Evolutionary conservation across 2,329 filamentous ascomycete genomes (phyloP), one percentile per base, ranked within the genome.

Genomic region (Boeremia exigua): DNA sequence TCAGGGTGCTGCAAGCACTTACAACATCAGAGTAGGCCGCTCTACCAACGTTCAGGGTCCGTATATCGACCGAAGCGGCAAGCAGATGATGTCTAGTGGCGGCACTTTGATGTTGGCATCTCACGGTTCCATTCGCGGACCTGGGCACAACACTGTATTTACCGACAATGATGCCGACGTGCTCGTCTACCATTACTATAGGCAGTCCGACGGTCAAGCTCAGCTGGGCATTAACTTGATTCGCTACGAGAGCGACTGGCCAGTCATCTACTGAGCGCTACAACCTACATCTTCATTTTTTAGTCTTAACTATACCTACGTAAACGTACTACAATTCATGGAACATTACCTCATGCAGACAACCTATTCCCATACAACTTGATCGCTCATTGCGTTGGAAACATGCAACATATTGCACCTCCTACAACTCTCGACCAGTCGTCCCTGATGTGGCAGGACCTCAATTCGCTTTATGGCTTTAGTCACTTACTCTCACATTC

Each of bases 21-120:
- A 88, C 70, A 81, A 81, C 63, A 84, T 88, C 70, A 82, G 79
- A 62, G 84, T 86, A 23, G 88, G 86, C 71, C 76, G 84, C 8
- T 83, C 81, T 11, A 74, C 70, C 1, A 77, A 72, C 9, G 75
- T 80, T 6, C 82, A 75, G 0, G 78, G 83, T 0, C 75, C 74
- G 1, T 89, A 85, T 62, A 81, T 81, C 32, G 86, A 88, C 61
- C 68, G 77, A 37, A 67, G 65, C 50, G 85, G 85, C 1, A 72
- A 63, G 10, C 71, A 77, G 25, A 87, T 85, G 67, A 79, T 76
- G 2, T 61, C 72, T 3, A 79, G 80, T 33, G 86, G 86, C 9
- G 86, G 87, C 2, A 85, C 82, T 0, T 69, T 82, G 4, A 80
- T 89, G 1, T 75, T 88, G 1, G 78, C 79, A 51, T 82, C 79